phyloP scores from a whole-genome alignment of 2,329 filamentous ascomycete genomes.

The Penicillium aurantiogriseum region DNA sequence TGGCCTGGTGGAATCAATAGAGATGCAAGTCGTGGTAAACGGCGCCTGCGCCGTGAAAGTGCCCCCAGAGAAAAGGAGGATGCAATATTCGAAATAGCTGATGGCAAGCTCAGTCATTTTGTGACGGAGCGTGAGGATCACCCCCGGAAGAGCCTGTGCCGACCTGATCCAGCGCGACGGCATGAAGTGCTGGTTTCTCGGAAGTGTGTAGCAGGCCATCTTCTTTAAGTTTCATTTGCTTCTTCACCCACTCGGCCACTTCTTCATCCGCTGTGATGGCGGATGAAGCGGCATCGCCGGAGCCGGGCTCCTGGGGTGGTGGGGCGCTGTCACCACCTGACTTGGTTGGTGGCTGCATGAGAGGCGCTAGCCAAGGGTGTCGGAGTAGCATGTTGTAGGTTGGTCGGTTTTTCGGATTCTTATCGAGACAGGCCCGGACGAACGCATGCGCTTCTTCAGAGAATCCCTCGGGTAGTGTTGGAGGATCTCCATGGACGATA shows the following conservation, averaged over 20 bases:
- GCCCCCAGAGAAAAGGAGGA: constrained; percentile 4
- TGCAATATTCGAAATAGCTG: constrained; percentile 4
- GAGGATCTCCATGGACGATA: constrained; percentile 96
- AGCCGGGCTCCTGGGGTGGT: constrained; percentile 31
- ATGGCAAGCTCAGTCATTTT: constrained; percentile 11
- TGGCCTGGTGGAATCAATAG: background rate
- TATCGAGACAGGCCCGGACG: constrained; percentile 85
- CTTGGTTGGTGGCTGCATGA: constrained; percentile 75
- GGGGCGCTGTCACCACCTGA: constrained; percentile 50
- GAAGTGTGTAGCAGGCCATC: constrained; percentile 56
- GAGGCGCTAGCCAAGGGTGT: constrained; percentile 78
- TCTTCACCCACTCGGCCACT: constrained; percentile 80
- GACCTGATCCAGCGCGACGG: constrained; percentile 76
- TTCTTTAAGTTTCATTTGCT: constrained; percentile 65
- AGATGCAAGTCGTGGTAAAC: constrained; percentile 8
- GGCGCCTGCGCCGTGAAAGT: constrained; percentile 21
- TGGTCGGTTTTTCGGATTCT: constrained; percentile 87
- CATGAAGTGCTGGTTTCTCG: constrained; percentile 78
- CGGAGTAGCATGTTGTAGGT: constrained; percentile 86
- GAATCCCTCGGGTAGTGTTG: constrained; percentile 78
- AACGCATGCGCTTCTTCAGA: constrained; percentile 81
- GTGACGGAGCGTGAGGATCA: constrained; percentile 18
- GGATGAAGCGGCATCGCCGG: constrained; percentile 33
- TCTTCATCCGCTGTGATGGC: constrained; percentile 67
- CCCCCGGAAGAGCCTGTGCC: constrained; percentile 40